phyloP scores from a whole-genome alignment of 306 rosid genomes.

The Cucurbita moschata region DNA sequence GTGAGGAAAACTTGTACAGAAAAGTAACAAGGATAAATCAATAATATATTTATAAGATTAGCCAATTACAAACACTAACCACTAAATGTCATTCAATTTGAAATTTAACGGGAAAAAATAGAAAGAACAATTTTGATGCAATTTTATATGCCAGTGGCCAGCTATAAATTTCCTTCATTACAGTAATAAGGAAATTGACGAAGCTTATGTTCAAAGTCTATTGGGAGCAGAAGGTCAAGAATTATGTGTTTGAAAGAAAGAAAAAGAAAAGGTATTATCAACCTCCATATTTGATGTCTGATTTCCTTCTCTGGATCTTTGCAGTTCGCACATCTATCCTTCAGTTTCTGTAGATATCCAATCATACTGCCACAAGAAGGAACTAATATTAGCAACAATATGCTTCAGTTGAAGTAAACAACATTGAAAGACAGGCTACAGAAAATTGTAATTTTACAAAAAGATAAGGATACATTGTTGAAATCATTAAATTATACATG shows the following conservation, averaged over 20 bases:
- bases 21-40: background rate
- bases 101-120: background rate
- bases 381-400: slow-evolving; percentile 1
- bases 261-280: slow-evolving; percentile 3
- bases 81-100: background rate
- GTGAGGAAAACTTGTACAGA: background rate
- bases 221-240: background rate
- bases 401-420: background rate
- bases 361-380: slow-evolving; percentile 60
- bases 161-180: background rate
- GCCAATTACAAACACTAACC: background rate
- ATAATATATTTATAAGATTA: background rate
- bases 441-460: slow-evolving; percentile 1
- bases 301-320: slow-evolving; percentile 68
- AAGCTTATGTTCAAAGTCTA: background rate
- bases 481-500: background rate
- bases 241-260: background rate
- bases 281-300: slow-evolving; percentile 59
- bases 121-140: background rate
- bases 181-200: background rate
- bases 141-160: background rate
- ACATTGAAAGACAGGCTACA: background rate
- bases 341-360: slow-evolving; percentile 44
- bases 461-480: background rate
- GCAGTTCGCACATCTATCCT: slow-evolving; percentile 53